Evolutionary conservation across 768 basidiomycete genomes (phyloP), one percentile per base, ranked within the genome.

Genomic region (Suillus subalutaceus): DNA sequence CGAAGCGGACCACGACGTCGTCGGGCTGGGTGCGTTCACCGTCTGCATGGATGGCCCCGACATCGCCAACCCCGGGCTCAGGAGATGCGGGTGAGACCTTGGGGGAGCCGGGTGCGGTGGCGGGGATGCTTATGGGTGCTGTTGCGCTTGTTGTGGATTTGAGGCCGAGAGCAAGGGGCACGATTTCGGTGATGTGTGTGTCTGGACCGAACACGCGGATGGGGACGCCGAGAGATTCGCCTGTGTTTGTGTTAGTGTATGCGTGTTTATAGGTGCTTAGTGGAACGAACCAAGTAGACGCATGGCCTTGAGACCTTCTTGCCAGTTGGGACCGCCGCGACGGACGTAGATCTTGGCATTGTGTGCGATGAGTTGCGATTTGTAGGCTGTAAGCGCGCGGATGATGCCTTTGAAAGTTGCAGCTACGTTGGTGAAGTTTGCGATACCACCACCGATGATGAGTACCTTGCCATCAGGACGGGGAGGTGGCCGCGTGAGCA

Each of bases 321-420:
- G 97, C 85, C 97, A 99, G 87, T 99, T 99, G 68, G 97, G 97
- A 18, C 97, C 40, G 13, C 40, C 40, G 40, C 40, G 40, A 41
- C 40, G 40, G 13, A 41, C 13, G 13, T 41, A 41, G 13, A 41
- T 40, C 40, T 40, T 90, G 80, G 98, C 96, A 65, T 88, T 81
- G 63, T 77, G 75, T 60, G 84, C 81, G 75, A 94, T 91, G 69
- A 99, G 87, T 63, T 88, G 89, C 55, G 85, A 82, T 84, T 94
- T 95, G 87, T 86, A 95, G 79, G 96, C 92, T 84, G 97, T 91
- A 71, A 99, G 86, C 20, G 97, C 97, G 55, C 90, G 92, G 79
- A 99, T 99, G 85, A 99, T 99, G 50, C 97, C 97, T 86, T 98
- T 98, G 91, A 98, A 99, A 66, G 97, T 99, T 18, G 97, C 91